Evolutionary conservation across 169 alveolate species (phyloP).

Genomic region (Miamiensis avidus): DNA sequence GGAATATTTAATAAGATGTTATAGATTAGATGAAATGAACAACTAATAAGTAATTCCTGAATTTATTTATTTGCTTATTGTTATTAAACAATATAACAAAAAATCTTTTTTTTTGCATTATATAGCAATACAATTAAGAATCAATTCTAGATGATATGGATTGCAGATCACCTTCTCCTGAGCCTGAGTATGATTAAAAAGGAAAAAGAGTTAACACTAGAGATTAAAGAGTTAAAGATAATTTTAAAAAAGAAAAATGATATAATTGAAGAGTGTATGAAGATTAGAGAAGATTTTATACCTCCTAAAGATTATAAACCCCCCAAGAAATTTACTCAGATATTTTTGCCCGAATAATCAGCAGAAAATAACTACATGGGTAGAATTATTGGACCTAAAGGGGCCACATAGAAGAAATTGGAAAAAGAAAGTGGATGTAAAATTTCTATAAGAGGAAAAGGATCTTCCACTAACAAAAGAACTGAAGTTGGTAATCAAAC

Average conservation of each 20-base stretch:
- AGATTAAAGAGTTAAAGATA: slow-evolving; percentile 33
- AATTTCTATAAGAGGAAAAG: slow-evolving; percentile 85
- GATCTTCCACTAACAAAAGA: slow-evolving; percentile 59
- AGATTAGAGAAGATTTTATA: slow-evolving; percentile 31
- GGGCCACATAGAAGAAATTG: slow-evolving; percentile 73
- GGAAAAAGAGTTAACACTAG: slow-evolving; percentile 49
- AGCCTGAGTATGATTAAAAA: slow-evolving; percentile 33
- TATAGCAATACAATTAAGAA: slow-evolving; percentile 13
- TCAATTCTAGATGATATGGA: slow-evolving; percentile 38
- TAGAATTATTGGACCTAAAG: slow-evolving; percentile 83
- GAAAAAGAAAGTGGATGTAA: slow-evolving; percentile 82
- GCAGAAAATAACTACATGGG: slow-evolving; percentile 82
- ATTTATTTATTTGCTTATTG: not conserved
- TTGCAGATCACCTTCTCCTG: slow-evolving; percentile 50
- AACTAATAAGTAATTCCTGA: not conserved
- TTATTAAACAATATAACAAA: not conserved
- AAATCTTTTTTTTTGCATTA: not conserved
- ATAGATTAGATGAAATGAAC: slow-evolving; percentile 46
- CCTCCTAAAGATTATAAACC: slow-evolving; percentile 48
- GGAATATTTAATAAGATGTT: slow-evolving; percentile 42
- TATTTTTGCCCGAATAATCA: slow-evolving; percentile 73
- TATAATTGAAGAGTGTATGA: slow-evolving; percentile 43
- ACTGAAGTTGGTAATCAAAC: slow-evolving; percentile 48
- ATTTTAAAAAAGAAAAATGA: slow-evolving; percentile 26
- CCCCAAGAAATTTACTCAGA: slow-evolving; percentile 45